A percentile compares a stretch with the other conserved stretches of the same genome.
Conservation (phyloP, 306 rosid species). For the Vigna unguiculata region DNA sequence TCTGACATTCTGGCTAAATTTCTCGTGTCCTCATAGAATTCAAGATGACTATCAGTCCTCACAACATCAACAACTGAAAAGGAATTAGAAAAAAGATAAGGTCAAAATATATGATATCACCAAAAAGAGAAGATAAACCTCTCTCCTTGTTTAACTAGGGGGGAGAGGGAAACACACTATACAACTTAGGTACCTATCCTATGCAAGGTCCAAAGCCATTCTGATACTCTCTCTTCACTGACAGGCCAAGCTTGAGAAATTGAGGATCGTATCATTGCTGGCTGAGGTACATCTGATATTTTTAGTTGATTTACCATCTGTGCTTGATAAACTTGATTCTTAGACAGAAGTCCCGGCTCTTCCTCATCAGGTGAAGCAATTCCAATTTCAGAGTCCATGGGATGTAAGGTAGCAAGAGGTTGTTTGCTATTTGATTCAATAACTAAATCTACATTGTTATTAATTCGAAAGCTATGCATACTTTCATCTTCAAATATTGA, state of each 20-base stretch:
- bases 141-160: conserved; percentile 25
- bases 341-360: conserved; percentile 50
- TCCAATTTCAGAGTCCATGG: conserved; percentile 64
- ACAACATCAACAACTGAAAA: conserved; percentile 92
- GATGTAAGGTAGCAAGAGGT: conserved; percentile 52
- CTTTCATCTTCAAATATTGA: conserved; percentile 62
- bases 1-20: conserved; percentile 98
- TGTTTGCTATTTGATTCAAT: conserved; percentile 65
- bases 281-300: conserved; percentile 76
- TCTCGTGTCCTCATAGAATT: conserved; percentile 81
- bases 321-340: conserved; percentile 50
- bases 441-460: conserved; percentile 74
- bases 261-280: conserved; percentile 53
- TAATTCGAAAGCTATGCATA: conserved; percentile 80
- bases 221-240: conserved; percentile 75
- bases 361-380: conserved; percentile 56
- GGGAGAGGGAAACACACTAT: conserved; percentile 20
- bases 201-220: conserved; percentile 99
- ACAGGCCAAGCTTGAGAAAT: conserved; percentile 53
- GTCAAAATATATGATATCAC: conserved; percentile 13
- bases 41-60: conserved; percentile 94
- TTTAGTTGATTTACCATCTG: conserved; percentile 62
- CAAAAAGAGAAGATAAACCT: conserved; percentile 24
- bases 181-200: conserved; percentile 67
- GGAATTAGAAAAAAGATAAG: conserved; percentile 39